Evolutionary conservation across 177 flowering plant species (phyloP), one percentile per base, ranked within the genome.

Genomic region (Vitis hybrid): DNA sequence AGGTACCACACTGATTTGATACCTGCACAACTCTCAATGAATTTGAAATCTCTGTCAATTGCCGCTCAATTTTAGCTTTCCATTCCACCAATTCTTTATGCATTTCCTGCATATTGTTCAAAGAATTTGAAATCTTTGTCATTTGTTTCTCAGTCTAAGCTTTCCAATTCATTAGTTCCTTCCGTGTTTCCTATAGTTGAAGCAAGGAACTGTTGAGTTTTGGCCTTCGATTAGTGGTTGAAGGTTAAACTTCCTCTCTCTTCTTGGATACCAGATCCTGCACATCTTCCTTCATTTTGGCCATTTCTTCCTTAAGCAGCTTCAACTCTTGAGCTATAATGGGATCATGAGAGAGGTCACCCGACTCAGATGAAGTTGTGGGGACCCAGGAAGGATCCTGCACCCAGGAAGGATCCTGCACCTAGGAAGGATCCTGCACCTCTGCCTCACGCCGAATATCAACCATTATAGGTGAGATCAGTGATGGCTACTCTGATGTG

Each of bases 361-460:
- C 90, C 12, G 75, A 85, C 59, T 78, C 73, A 90, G 86, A 84
- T n/a, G 88, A 88, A 20, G 85, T 79, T 56, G 94, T 92, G 12
- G 94, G 94, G 14, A 68, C 70, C 93, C 93, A 91, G 48, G 73
- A 86, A 65, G 93, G 26, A 22, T 22, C 26, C 0, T 22, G 0
- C 26, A 22, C 26, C 22, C 1, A 20, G 0, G 20, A 20, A 20
- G 20, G 20, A 20, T 20, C 20, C 19, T 19, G 19, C 19, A 19
- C 19, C 19, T 1, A 19, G 1, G 19, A 19, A 19, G 19, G 87
- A 63, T 92, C 97, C 14, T 74, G 73, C 8, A 87, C 86, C 2
- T 96, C 94, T 14, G 97, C 92, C n/a, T 90, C 86, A 68, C 72
- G 83, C 67, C 89, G 61, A 15, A 84, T 73, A 5, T 86, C 72